phyloP scores from a whole-genome alignment of 2,329 filamentous ascomycete species.

The Colletotrichum spinosum region DNA sequence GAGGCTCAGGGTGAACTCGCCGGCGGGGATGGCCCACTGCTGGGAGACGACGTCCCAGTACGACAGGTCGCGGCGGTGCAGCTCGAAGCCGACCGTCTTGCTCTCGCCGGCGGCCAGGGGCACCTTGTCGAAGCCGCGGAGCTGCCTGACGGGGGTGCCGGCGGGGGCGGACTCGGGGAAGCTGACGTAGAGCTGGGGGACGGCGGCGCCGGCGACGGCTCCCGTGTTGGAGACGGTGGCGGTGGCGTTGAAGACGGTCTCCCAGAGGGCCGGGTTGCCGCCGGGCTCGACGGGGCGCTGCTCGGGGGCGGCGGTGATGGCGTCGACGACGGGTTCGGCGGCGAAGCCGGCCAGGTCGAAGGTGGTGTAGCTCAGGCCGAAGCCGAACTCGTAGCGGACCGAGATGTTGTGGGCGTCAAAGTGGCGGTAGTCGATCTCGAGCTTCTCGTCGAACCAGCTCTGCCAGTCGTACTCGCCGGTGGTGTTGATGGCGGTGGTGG shows the following conservation, averaged over 20 bases:
- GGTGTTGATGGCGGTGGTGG: conserved; percentile 51
- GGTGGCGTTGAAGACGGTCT: conserved; percentile 59
- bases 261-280: conserved; percentile 67
- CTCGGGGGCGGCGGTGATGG: conserved; percentile 45
- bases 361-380: conserved; percentile 77
- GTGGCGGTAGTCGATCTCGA: conserved; percentile 76
- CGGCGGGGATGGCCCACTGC: conserved; percentile 52
- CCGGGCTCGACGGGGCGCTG: conserved; percentile 55
- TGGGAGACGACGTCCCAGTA: conserved; percentile 59
- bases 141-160: conserved; percentile 60
- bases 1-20: conserved; percentile 45
- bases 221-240: conserved; percentile 65
- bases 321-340: conserved; percentile 37
- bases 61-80: conserved; percentile 61
- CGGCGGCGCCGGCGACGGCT: conserved; percentile 57
- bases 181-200: conserved; percentile 67
- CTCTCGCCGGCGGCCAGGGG: conserved; percentile 54
- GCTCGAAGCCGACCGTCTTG: conserved; percentile 54
- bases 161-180: conserved; percentile 51
- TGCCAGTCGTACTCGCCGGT: conserved; percentile 55
- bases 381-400: conserved; percentile 75
- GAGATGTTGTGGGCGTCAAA: conserved; percentile 71
- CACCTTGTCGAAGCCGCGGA: conserved; percentile 65
- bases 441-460: conserved; percentile 68
- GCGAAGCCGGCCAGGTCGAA: conserved; percentile 61